Percentiles rank a stretch among this genome's conserved stretches.
These are phyloP conservation scores for Echeveria elegans DNA, from an alignment of 164 flowering plant species.

Conservation along the genomic window DNA sequence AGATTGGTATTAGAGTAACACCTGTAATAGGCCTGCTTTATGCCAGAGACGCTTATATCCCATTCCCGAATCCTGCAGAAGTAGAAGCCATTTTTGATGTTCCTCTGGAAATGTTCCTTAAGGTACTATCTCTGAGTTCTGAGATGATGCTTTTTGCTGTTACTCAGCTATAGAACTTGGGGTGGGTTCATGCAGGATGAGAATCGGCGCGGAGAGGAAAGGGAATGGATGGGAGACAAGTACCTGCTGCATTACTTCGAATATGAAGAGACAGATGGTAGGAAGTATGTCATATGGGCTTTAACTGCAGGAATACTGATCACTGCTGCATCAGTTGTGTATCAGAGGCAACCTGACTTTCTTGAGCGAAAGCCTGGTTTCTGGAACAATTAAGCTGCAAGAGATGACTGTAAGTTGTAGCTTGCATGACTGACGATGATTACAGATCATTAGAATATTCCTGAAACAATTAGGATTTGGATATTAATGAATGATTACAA, in stretches of 20 bases:
- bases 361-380: slow-evolving; percentile 41
- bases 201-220: slow-evolving; percentile 51
- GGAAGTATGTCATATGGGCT: slow-evolving; percentile 70
- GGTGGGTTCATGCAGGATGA: slow-evolving; percentile 47
- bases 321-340: slow-evolving; percentile 75
- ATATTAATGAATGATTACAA: not conserved
- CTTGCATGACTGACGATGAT: not conserved
- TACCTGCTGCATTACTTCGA: slow-evolving; percentile 68
- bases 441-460: not conserved
- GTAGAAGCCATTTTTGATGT: slow-evolving; percentile 81
- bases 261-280: slow-evolving; percentile 33
- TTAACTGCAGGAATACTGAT: slow-evolving; percentile 83
- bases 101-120: slow-evolving; percentile 91
- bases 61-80: slow-evolving; percentile 57
- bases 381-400: slow-evolving; percentile 19
- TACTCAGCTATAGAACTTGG: not conserved
- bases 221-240: slow-evolving; percentile 68
- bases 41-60: slow-evolving; percentile 50
- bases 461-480: too few relatives aligned
- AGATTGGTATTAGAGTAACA: slow-evolving; percentile 62
- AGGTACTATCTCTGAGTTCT: slow-evolving; percentile 36
- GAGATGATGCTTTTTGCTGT: not conserved
- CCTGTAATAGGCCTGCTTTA: slow-evolving; percentile 79
- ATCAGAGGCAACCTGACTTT: slow-evolving; percentile 62
- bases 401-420: slow-evolving; percentile 7